Evolutionary conservation across 2,329 filamentous ascomycete species (phyloP), one percentile per base, ranked within the genome.

Genomic region (Cladophialophora yegresii): DNA sequence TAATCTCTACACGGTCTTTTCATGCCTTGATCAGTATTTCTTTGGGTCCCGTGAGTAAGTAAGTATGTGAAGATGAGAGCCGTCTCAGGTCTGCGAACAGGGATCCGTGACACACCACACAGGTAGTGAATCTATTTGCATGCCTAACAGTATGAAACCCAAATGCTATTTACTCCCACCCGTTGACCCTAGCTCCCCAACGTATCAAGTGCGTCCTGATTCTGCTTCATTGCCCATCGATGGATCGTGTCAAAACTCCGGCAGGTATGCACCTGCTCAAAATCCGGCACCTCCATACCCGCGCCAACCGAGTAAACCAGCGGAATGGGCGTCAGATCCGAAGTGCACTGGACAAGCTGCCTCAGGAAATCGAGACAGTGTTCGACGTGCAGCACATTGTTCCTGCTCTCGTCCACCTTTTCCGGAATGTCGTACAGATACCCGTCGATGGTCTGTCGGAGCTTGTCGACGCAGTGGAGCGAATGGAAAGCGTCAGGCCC

Each of bases 201-300:
- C 3, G 53, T 55, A 40, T 55, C 36, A 3, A 55, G 53, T 2
- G 53, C 53, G 32, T 55, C 53, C 20, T 40, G 53, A 12, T 55
- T 55, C 30, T 55, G 53, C 53, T 55, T 55, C 53, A 55, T 55
- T 3, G 53, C 53, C 53, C 53, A 55, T 2, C 53, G 53, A 55
- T 55, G 53, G 4, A 57, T 57, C 22, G 33, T 57, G 26, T 57
- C 54, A 45, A 57, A 57, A 28, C 36, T 57, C 8, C 54, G 54
- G 22, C 54, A 57, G 22, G 54, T 57, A 45, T 57, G 54, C 32
- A 57, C 6, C 54, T 43, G 32, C 36, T 57, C 54, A 13, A 57
- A 57, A 22, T 57, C 54, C 20, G 54, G 54, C n/a, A 57, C 36
- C 54, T 22, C 33, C 54, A 43, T 57, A 12, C 22, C 54, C 2